A percentile compares a stretch with the other conserved stretches of the same genome.
These are phyloP conservation scores for Bipolaris oryzae DNA, from an alignment of 2,329 filamentous ascomycete genomes.

Conservation along the genomic window DNA sequence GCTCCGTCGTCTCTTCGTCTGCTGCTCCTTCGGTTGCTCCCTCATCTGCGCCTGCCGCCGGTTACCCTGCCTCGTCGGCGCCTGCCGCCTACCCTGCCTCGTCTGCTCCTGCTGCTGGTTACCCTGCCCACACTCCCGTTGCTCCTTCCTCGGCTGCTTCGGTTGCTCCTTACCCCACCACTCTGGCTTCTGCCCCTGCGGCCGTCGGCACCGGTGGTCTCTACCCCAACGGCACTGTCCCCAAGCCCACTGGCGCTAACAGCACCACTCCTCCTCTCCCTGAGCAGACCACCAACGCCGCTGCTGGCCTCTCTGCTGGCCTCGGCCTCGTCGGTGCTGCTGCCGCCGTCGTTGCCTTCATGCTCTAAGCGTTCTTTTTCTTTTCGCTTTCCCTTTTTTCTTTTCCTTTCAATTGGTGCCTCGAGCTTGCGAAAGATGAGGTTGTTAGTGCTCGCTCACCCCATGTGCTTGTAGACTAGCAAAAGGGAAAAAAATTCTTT, in stretches of 20 bases:
- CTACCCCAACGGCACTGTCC: conserved; percentile 32
- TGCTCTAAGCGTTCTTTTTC: conserved; percentile 40
- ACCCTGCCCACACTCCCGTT: conserved; percentile 6
- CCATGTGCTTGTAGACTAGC: too few species aligned
- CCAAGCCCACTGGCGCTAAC: conserved; percentile 41
- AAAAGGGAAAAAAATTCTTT: not conserved
- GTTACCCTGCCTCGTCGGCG: not conserved
- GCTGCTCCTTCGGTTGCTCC: conserved; percentile 10
- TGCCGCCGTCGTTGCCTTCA: conserved; percentile 48
- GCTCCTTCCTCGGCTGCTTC: conserved; percentile 8
- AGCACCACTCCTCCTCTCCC: conserved; percentile 32
- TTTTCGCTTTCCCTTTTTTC: not conserved
- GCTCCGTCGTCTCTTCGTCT: conserved; percentile 27
- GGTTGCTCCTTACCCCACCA: conserved; percentile 16
- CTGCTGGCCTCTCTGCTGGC: conserved; percentile 39
- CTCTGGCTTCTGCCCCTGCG: conserved; percentile 25
- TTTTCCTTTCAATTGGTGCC: not conserved
- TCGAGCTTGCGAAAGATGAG: not conserved
- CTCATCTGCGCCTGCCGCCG: conserved; percentile 15
- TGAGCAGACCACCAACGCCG: conserved; percentile 42
- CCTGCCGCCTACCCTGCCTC: not conserved
- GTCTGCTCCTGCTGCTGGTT: conserved; percentile 18
- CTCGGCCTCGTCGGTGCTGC: conserved; percentile 50
- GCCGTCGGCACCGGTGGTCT: conserved; percentile 21
- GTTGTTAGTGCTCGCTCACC: too few species aligned